Evolutionary conservation across 768 basidiomycete genomes (phyloP).

Genomic region (Kwoniella mangroviensis): DNA sequence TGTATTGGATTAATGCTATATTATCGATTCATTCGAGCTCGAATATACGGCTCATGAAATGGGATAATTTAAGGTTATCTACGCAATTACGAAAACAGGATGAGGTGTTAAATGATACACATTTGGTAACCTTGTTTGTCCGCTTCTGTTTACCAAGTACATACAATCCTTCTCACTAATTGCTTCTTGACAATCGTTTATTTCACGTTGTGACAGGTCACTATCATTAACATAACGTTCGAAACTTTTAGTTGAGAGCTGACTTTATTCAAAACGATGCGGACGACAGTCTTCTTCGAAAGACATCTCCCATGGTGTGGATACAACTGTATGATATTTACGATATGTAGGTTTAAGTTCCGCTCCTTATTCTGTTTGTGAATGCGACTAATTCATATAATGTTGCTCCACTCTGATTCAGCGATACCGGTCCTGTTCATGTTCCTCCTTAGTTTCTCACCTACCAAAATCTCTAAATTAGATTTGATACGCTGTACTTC

Average conservation of each 20-base stretch:
- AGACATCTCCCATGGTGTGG: neutral
- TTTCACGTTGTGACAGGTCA: neutral
- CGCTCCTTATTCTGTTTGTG: neutral
- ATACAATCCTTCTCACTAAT: no score
- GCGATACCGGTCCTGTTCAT: neutral
- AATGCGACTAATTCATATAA: neutral
- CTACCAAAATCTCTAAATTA: neutral
- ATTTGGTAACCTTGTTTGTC: no score
- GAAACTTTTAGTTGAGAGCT: neutral
- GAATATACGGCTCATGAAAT: no score
- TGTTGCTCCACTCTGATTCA: neutral
- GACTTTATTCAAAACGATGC: neutral
- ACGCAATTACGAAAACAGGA: no score
- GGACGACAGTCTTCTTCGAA: conserved; percentile 1
- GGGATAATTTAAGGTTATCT: no score
- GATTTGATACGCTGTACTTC: neutral
- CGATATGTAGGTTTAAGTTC: neutral
- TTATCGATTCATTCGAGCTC: no score
- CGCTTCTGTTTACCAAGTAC: no score
- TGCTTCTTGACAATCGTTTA: no score
- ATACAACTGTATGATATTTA: neutral
- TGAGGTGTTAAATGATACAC: no score
- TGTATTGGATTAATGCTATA: no score
- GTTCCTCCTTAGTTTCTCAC: conserved; percentile 1
- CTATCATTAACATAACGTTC: neutral